Evolutionary conservation across 2,329 filamentous ascomycete genomes (phyloP).

Genomic region (Cladophialophora yegresii): DNA sequence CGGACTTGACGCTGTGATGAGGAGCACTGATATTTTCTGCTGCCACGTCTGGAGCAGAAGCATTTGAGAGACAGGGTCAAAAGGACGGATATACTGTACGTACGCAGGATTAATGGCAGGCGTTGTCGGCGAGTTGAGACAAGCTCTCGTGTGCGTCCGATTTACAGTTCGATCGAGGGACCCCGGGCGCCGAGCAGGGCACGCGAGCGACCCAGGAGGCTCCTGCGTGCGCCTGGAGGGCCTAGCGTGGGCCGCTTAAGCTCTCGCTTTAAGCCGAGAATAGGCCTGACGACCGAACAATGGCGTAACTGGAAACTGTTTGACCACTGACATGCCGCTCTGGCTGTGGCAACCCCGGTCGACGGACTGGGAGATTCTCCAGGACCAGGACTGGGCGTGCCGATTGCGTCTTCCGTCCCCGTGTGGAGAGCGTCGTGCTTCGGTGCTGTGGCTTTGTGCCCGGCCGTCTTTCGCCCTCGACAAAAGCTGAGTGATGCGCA

Average conservation of each 20-base stretch:
- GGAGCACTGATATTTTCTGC: neutral
- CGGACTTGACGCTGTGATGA: slow-evolving; percentile 10
- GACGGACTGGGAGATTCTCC: slow-evolving; percentile 9
- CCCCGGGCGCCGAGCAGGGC: neutral
- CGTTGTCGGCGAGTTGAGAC: neutral
- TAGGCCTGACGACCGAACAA: slow-evolving; percentile 10
- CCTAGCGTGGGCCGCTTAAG: slow-evolving; percentile 1
- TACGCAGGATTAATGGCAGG: neutral
- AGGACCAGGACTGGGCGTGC: slow-evolving; percentile 8
- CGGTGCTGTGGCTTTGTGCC: neutral
- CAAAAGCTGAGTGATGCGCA: slow-evolving; percentile 3
- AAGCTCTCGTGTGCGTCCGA: neutral
- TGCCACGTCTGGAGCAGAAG: neutral
- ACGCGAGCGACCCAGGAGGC: neutral
- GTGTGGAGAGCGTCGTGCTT: slow-evolving; percentile 3
- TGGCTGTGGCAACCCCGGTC: slow-evolving; percentile 2
- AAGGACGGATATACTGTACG: neutral
- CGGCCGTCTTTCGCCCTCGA: slow-evolving; percentile 2
- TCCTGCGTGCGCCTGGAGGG: neutral
- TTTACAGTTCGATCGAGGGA: neutral
- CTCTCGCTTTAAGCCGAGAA: slow-evolving; percentile 19
- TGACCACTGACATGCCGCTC: slow-evolving; percentile 8
- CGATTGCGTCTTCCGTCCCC: slow-evolving; percentile 2
- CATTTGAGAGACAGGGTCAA: neutral
- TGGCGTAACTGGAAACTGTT: slow-evolving; percentile 13